These are phyloP conservation scores for Ganoderma lucidum DNA, from an alignment of 1,284 basidiomycete species.

Conservation along the genomic window DNA sequence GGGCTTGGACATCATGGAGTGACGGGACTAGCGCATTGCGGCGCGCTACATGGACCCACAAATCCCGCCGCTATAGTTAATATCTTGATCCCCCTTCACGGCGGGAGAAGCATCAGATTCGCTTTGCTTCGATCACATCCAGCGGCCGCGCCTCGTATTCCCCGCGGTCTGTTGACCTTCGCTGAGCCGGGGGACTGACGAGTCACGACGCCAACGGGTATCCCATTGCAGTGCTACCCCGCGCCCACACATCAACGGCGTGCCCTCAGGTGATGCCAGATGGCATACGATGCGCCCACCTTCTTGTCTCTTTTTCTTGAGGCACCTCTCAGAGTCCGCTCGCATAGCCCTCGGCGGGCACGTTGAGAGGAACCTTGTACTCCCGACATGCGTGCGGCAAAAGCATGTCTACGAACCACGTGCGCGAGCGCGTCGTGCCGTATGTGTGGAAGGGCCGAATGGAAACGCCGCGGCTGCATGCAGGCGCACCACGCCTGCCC, in stretches of 20 bases:
- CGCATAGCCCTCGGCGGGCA: not conserved
- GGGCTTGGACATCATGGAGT: not conserved
- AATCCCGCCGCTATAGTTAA: not conserved
- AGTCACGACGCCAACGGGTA: not conserved
- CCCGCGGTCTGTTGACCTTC: not conserved
- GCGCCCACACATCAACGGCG: not conserved
- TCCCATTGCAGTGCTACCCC: not conserved
- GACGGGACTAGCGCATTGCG: not conserved
- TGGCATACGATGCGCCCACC: not conserved
- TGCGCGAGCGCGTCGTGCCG: not conserved
- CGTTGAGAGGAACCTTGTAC: not conserved
- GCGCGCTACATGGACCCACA: slow-evolving; percentile 7
- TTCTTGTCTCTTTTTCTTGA: not conserved
- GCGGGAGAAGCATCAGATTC: slow-evolving; percentile 1
- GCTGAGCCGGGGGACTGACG: not conserved
- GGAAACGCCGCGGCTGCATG: not conserved
- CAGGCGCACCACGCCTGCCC: not conserved
- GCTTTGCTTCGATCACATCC: not conserved
- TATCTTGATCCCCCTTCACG: not conserved
- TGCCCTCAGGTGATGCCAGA: not conserved
- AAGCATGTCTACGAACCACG: not conserved
- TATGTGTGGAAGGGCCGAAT: not conserved
- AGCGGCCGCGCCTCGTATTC: not conserved
- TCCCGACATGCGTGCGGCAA: not conserved
- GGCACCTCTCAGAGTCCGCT: not conserved